phyloP scores from a whole-genome alignment of 2,329 filamentous ascomycete species.

The Arthrobotrys pseudoclavata region DNA sequence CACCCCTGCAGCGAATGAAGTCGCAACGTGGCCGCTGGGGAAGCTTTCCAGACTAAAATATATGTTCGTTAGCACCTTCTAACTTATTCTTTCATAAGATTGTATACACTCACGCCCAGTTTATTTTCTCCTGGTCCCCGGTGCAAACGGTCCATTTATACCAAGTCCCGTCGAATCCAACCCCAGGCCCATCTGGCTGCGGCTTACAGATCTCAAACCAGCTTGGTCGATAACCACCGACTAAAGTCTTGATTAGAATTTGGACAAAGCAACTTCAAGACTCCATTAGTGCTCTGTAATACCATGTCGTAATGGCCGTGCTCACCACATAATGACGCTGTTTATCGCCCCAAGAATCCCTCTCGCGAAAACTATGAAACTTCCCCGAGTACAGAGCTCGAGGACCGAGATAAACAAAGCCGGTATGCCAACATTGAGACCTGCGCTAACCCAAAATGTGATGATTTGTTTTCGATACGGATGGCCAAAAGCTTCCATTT shows the following conservation, averaged over 20 bases:
- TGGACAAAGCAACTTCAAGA: conserved; percentile 44
- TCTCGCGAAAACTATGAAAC: conserved; percentile 33
- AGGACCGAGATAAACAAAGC: conserved; percentile 44
- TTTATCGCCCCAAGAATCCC: conserved; percentile 41
- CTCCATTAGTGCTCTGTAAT: neutral
- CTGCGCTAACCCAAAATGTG: conserved; percentile 47
- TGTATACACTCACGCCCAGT: conserved; percentile 37
- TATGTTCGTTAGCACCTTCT: neutral
- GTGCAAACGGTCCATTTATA: conserved; percentile 55
- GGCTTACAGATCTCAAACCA: conserved; percentile 51
- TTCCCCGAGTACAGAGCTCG: conserved; percentile 34
- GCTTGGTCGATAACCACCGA: conserved; percentile 37
- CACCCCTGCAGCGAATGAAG: conserved; percentile 45
- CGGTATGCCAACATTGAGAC: conserved; percentile 42
- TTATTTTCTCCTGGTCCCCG: conserved; percentile 40
- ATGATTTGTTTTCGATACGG: conserved; percentile 53
- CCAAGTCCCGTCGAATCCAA: conserved; percentile 45
- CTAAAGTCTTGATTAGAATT: conserved; percentile 44
- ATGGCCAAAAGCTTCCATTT: conserved; percentile 48
- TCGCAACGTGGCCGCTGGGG: conserved; percentile 55
- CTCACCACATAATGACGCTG: conserved; percentile 54
- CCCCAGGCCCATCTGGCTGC: conserved; percentile 25
- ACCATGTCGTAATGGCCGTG: neutral
- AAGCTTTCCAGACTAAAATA: conserved; percentile 56
- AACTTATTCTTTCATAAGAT: neutral